Conservation (phyloP, 257 asterid species). For the Capsicum rhomboideum region DNA sequence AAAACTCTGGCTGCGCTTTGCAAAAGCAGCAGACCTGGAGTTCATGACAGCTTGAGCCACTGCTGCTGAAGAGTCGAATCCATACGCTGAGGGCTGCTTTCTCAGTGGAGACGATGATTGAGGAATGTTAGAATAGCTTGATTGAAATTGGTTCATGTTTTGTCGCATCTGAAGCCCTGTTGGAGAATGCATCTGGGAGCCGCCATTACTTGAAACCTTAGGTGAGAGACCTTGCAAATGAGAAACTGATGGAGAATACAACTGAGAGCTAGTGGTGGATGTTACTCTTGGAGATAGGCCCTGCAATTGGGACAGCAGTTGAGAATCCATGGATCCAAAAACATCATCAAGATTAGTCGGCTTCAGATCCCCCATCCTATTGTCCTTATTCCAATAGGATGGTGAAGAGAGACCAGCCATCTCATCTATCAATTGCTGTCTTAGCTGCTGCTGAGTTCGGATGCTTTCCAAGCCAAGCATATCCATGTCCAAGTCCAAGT, state of each 20-base stretch:
- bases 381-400: slow-evolving; percentile 26
- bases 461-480: slow-evolving; percentile 51
- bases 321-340: slow-evolving; percentile 67
- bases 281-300: slow-evolving; percentile 40
- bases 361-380: slow-evolving; percentile 39
- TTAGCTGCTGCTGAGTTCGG: slow-evolving; percentile 45
- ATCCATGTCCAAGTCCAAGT: slow-evolving; percentile 41
- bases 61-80: slow-evolving; percentile 77
- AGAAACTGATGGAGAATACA: slow-evolving; percentile 44
- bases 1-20: slow-evolving; percentile 90
- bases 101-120: slow-evolving; percentile 55
- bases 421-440: slow-evolving; percentile 49
- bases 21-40: slow-evolving; percentile 62
- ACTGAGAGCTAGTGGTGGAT: slow-evolving; percentile 10
- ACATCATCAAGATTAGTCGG: slow-evolving; percentile 70
- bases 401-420: slow-evolving; percentile 70
- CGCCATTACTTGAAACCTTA: slow-evolving; percentile 11
- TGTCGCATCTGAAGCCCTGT: slow-evolving; percentile 49
- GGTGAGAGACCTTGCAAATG: slow-evolving; percentile 54
- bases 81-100: slow-evolving; percentile 27
- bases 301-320: slow-evolving; percentile 45
- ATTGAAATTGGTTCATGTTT: slow-evolving; percentile 55
- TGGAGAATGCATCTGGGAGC: slow-evolving; percentile 44
- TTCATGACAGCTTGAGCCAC: slow-evolving; percentile 89
- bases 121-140: slow-evolving; percentile 49